phyloP scores from a whole-genome alignment of 2,329 filamentous ascomycete species.

The Lasiodiplodia hormozganensis region DNA sequence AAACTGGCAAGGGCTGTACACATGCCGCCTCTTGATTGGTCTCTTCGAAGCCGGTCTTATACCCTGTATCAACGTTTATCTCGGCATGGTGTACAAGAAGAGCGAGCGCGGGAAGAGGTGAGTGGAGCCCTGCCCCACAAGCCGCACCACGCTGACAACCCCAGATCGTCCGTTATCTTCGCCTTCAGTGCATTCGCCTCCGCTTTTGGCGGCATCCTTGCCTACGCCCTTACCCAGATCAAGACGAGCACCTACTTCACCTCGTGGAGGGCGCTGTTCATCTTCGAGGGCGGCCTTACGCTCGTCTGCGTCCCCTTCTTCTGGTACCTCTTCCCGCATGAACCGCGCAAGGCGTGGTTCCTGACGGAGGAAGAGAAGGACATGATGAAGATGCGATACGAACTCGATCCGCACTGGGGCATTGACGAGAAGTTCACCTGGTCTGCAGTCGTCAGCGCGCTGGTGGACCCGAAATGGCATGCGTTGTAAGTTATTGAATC shows the following conservation, averaged over 20 bases:
- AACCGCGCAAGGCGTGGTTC: constrained; percentile 64
- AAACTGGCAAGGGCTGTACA: constrained; percentile 53
- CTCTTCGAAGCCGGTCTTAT: constrained; percentile 41
- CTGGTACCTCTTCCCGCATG: constrained; percentile 64
- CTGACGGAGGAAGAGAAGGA: constrained; percentile 56
- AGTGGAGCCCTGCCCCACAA: constrained; percentile 63
- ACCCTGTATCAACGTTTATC: constrained; percentile 29
- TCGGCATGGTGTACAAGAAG: constrained; percentile 29
- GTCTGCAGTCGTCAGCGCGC: constrained; percentile 39
- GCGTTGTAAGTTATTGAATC: constrained; percentile 13
- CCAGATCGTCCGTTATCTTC: constrained; percentile 39
- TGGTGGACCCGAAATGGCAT: constrained; percentile 34
- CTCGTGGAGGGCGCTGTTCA: constrained; percentile 46
- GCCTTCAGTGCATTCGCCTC: constrained; percentile 67
- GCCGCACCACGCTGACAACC: constrained; percentile 51
- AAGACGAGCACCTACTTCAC: constrained; percentile 58
- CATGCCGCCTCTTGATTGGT: constrained; percentile 55
- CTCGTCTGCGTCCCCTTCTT: constrained; percentile 35
- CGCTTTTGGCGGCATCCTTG: constrained; percentile 67
- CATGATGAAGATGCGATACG: constrained; percentile 26
- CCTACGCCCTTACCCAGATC: constrained; percentile 66
- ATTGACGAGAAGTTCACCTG: constrained; percentile 31
- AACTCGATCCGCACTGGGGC: constrained; percentile 23
- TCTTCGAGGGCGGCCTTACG: constrained; percentile 37
- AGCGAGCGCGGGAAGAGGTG: constrained; percentile 48